Evolutionary conservation across 139 green algal species (phyloP), one percentile per base, ranked within the genome.

Genomic region (Chlorella sp.): DNA sequence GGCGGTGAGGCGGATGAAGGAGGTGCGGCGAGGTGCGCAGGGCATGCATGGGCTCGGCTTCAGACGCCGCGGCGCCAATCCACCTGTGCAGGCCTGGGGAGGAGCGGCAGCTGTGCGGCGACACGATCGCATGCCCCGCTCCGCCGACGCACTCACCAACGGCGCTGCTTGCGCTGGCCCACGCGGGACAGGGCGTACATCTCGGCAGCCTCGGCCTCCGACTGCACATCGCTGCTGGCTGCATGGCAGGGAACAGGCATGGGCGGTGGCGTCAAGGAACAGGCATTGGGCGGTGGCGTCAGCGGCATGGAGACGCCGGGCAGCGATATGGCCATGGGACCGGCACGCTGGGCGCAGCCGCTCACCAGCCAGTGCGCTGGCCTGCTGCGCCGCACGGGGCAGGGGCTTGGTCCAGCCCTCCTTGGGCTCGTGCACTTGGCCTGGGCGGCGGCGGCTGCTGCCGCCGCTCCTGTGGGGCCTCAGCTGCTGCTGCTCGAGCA

Each of bases 171-270:
- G 58, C 82, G 58, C 76, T 87, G 73, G 2, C 89, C 89, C 16
- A 92, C 69, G 54, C 84, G 82, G n/a, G 80, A 77, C 36, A 92
- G 54, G 22, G 82, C 83, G 19, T 87, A 64, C 46, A 87, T 46
- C 73, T 91, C 88, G 0, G 77, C 76, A 4, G 67, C 46, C 48
- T 91, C 86, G 41, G 86, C 43, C 8, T 89, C 88, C 24, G 82
- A 79, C 36, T 73, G 24, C 70, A 30, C 8, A 14, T 19, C 72
- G 72, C 43, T 40, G 72, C 72, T 60, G 32, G 72, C 72, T 60
- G 72, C 72, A 38, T 16, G 14, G 51, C 51, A 24, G 22, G 51
- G 51, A 16, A 24, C 51, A 24, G 51, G 9, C 51, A 3, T 20
- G 51, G 51, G 51, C 51, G 41, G 48, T 28, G 58, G 24, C 11